Conservation (phyloP, 2,329 filamentous ascomycete species). For the Calonectria fujianensis region DNA sequence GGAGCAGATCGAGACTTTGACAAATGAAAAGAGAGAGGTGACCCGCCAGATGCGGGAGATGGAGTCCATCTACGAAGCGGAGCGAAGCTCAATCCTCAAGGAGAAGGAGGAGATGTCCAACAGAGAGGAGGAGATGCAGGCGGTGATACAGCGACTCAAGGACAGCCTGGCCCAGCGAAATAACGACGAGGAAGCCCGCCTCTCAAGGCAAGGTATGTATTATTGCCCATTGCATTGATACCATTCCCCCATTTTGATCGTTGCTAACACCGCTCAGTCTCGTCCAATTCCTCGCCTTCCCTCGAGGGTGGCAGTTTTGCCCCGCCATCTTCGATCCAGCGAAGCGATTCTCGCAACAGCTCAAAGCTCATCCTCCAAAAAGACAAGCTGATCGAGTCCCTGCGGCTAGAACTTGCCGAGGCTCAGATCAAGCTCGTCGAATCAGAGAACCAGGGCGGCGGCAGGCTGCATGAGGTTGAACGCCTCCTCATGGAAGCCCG, state of each 20-base stretch:
- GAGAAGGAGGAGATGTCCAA: constrained; percentile 93
- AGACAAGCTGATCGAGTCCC: constrained; percentile 94
- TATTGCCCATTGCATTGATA: constrained; percentile 9
- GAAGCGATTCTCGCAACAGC: constrained; percentile 91
- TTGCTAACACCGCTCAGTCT: constrained; percentile 49
- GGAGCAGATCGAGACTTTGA: constrained; percentile 86
- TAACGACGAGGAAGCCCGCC: constrained; percentile 73
- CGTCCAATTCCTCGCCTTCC: constrained; percentile 77
- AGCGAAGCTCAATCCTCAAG: constrained; percentile 89
- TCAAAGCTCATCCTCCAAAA: constrained; percentile 95
- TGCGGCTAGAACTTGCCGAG: constrained; percentile 94
- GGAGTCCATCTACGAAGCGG: constrained; percentile 93
- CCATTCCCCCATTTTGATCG: neutral
- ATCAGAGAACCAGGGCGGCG: constrained; percentile 93
- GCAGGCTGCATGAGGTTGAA: constrained; percentile 91
- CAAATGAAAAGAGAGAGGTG: constrained; percentile 89
- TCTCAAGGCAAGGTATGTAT: constrained; percentile 75
- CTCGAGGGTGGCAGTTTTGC: constrained; percentile 88
- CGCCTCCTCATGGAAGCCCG: constrained; percentile 91
- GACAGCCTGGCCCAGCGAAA: constrained; percentile 86
- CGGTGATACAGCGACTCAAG: constrained; percentile 92
- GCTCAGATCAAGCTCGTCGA: constrained; percentile 96
- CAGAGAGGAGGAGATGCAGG: constrained; percentile 92
- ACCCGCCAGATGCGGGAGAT: constrained; percentile 91
- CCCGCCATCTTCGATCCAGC: constrained; percentile 87